Evolutionary conservation across 1,284 basidiomycete genomes (phyloP), one percentile per base, ranked within the genome.

Genomic region (Volvariella volvacea): DNA sequence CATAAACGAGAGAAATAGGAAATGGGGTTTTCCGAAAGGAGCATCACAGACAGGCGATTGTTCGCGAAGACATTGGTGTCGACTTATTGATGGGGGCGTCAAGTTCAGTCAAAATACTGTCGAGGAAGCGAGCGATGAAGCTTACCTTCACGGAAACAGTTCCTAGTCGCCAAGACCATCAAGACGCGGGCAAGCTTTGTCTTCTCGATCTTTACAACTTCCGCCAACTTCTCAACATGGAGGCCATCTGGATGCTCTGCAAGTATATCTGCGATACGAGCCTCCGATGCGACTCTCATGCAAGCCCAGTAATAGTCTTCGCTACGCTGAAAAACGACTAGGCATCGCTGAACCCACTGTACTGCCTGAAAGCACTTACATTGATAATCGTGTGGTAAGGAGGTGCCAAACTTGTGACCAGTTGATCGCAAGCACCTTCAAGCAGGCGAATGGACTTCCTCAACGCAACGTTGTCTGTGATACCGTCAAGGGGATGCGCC

Each of bases 351-450:
- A 28, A 28, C 6, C 6, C 6, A 12, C 6, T 12, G 6, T 28
- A 28, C 6, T 6, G 25, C 6, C 25, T n/a, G n/a, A 28, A 6
- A 28, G 12, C 22, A 48, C 58, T 32, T 44, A 65, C 64, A 46
- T 63, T 65, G 4, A 51, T 42, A 12, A 65, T 52, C 1, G 56
- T 59, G 43, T 65, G 63, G 9, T 43, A 51, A 2, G 63, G 62
- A n/a, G 47, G 59, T 1, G 61, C 56, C 3, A 65, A 48, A 7
- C 54, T 57, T 15, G 53, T 45, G 30, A 52, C 59, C 10, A 64
- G 47, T 44, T 60, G 61, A 6, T 54, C 57, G 45, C 62, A 65
- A 1, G 63, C 60, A 2, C 56, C 63, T 43, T 65, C 63, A 4
- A 65, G 47, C 6, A 47, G 55, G 20, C 53, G 50, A 20, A 65